phyloP scores from a whole-genome alignment of 2,329 filamentous ascomycete species.

The Aspergillus oerlinghausenensis region DNA sequence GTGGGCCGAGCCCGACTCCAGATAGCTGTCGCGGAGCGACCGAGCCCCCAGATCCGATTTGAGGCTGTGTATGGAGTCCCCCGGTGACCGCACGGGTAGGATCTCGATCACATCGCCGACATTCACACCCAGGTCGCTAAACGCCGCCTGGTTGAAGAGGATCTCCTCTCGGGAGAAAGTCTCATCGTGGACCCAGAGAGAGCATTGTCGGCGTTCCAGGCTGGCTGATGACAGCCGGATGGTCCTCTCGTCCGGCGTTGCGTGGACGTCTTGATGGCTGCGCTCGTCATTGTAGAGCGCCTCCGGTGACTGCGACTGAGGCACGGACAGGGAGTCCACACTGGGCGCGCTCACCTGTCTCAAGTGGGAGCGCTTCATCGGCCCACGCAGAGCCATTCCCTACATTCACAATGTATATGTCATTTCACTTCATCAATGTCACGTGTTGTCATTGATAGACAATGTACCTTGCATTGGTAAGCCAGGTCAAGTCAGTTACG shows the following conservation, averaged over 20 bases:
- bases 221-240: conserved; percentile 23
- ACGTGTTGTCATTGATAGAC: neutral
- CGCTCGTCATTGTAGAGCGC: conserved; percentile 20
- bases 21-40: conserved; percentile 23
- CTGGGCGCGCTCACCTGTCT: conserved; percentile 39
- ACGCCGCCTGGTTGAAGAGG: conserved; percentile 68
- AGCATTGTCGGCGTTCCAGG: conserved; percentile 37
- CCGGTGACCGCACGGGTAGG: conserved; percentile 48
- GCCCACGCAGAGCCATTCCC: conserved; percentile 37
- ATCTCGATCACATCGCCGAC: conserved; percentile 71
- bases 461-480: neutral
- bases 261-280: conserved; percentile 13
- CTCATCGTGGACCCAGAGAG: conserved; percentile 63
- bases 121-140: conserved; percentile 59
- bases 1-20: conserved; percentile 20
- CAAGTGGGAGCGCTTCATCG: conserved; percentile 37
- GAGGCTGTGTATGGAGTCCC: conserved; percentile 36
- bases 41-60: conserved; percentile 27
- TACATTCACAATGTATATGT: conserved; percentile 5
- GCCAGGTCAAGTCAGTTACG: neutral
- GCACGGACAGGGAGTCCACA: conserved; percentile 31
- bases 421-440: conserved; percentile 15
- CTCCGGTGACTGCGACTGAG: conserved; percentile 22
- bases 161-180: conserved; percentile 73
- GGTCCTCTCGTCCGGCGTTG: conserved; percentile 23